These are phyloP conservation scores for Nakazawaea ernobii DNA, from an alignment of 805 yeast species.

Conservation along the genomic window DNA sequence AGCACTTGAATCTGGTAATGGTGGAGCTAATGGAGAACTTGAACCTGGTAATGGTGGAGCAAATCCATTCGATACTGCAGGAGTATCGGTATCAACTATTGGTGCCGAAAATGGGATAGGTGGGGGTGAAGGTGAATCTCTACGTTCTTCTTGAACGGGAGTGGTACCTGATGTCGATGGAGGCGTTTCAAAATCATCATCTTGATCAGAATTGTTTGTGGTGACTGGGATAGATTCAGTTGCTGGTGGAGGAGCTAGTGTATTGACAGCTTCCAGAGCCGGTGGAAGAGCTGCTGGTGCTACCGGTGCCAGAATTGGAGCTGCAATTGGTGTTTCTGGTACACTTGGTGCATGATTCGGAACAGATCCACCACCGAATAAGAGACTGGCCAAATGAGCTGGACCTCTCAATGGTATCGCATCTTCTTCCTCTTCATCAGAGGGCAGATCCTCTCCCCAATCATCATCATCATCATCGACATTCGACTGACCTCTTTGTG, in stretches of 20 bases:
- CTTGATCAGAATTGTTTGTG: constrained; percentile 19
- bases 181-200: constrained; percentile 26
- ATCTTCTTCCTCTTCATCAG: constrained; percentile 40
- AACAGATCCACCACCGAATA: constrained; percentile 46
- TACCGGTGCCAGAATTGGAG: background rate
- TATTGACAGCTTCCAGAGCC: constrained; percentile 4
- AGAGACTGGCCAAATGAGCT: constrained; percentile 47
- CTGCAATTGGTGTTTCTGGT: background rate
- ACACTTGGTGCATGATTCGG: constrained; percentile 10
- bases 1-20: constrained; percentile 24
- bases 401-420: constrained; percentile 41
- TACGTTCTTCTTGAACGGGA: constrained; percentile 7
- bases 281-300: constrained; percentile 7
- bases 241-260: background rate
- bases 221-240: constrained; percentile 27
- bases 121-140: constrained; percentile 12
- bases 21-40: constrained; percentile 25
- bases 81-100: constrained; percentile 15
- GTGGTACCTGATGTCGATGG: constrained; percentile 22
- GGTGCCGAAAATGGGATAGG: constrained; percentile 12
- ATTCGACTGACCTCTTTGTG: constrained; percentile 53
- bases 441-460: constrained; percentile 22
- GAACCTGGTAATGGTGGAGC: constrained; percentile 14
- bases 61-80: constrained; percentile 12
- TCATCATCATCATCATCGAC: constrained; percentile 43